Base-by-base conservation (phyloP, 257 asterid species). In the Nemophila menziesii region DNA sequence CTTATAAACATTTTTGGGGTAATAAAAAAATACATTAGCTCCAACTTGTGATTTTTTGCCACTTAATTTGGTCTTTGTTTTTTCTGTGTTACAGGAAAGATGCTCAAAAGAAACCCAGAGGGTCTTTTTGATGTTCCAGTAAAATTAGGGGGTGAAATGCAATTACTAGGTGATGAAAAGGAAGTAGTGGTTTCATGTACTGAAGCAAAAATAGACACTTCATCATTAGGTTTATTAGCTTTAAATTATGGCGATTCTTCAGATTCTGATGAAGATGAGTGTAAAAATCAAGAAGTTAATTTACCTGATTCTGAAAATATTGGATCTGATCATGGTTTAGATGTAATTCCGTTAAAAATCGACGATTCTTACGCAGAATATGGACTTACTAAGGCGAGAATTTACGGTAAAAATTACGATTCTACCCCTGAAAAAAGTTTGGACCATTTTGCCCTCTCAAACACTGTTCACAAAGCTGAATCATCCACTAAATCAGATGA, bases 201-300 rank as follows among this genome's bases (percentile, higher is more conserved):
- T 23, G 63, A 62, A 43, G 48, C 57, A 40, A 46, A 24, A 17
- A 71, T 70, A 37, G 90, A 48, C 48, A 68, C 80, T 18, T 81
- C 98, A 5, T 73, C 99, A 29, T 96, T 90, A 33, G 83, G 92
- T 55, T 65, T 90, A 51, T 60, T 90, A 59, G 99, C 96, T 57
- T 75, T 82, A 67, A 45, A 80, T 20, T 90, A 90, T 56, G 87
- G 79, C n/a, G 48, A 65, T 71, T 72, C 85, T 43, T 90, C 95
- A 0, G 99, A 90, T 56, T 70, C 93, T 1, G 99, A 89, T 56
- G 87, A 61, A 27, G 93, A 79, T 7, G 72, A 69, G 38, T 50
- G 52, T 21, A n/a, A n/a, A n/a, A n/a, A n/a, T n/a, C n/a, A n/a
- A n/a, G 79, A 73, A 64, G 71, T 62, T 54, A 75, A 47, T 58